A percentile compares a stretch with the other conserved stretches of the same genome.
phyloP scores from a whole-genome alignment of 2,329 filamentous ascomycete species.

The Lizonia empirigonia region DNA sequence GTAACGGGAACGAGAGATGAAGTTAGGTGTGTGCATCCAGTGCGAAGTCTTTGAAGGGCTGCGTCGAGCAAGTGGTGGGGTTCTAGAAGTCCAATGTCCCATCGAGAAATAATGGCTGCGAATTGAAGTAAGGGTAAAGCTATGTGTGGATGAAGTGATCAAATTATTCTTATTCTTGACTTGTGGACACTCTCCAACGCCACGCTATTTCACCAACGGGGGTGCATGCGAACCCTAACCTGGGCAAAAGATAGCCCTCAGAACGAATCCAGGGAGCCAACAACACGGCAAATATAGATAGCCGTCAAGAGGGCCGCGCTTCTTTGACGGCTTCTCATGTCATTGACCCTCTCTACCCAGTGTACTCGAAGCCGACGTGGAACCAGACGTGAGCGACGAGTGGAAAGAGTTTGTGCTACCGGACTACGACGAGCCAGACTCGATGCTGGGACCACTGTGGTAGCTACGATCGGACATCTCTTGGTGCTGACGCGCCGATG shows the following conservation, averaged over 20 bases:
- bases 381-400: slow-evolving; percentile 6
- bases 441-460: slow-evolving; percentile 33
- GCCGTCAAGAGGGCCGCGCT: slow-evolving; percentile 32
- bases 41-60: too few relatives aligned
- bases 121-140: too few relatives aligned
- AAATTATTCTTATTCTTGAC: background rate
- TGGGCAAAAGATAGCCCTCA: slow-evolving; percentile 45
- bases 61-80: too few relatives aligned
- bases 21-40: too few relatives aligned
- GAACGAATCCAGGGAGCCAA: slow-evolving; percentile 43
- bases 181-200: background rate
- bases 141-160: background rate
- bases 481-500: slow-evolving; percentile 25
- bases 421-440: slow-evolving; percentile 37
- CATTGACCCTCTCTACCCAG: slow-evolving; percentile 18
- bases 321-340: slow-evolving; percentile 35
- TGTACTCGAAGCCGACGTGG: slow-evolving; percentile 20
- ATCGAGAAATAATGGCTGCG: too few relatives aligned
- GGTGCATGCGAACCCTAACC: slow-evolving; percentile 7
- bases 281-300: slow-evolving; percentile 40
- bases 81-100: too few relatives aligned
- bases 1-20: background rate
- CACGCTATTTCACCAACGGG: background rate
- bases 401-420: slow-evolving; percentile 25
- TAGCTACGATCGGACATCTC: slow-evolving; percentile 32